Evolutionary conservation across 805 yeast species (phyloP).

Genomic region (Saccharomycopsis malanga): DNA sequence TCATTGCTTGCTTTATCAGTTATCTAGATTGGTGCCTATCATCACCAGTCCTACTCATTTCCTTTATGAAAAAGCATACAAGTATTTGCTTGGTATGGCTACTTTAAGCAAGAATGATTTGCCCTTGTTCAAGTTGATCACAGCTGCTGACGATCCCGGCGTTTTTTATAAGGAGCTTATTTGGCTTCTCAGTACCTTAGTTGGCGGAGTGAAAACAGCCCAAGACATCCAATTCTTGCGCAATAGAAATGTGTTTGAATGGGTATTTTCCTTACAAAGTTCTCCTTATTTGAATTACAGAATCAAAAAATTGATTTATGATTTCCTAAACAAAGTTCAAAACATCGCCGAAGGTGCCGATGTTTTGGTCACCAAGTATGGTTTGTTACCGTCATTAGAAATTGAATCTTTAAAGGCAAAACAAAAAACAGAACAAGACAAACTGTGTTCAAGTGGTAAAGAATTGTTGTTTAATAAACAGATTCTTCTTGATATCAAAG

Average conservation of each 20-base stretch:
- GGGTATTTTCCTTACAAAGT: constrained; percentile 48
- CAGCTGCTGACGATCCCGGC: constrained; percentile 36
- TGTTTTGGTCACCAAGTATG: constrained; percentile 52
- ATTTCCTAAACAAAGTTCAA: constrained; percentile 41
- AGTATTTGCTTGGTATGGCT: constrained; percentile 52
- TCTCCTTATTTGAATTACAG: constrained; percentile 42
- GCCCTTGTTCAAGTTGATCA: constrained; percentile 35
- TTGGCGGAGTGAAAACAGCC: constrained; percentile 38
- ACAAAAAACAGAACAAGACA: neutral
- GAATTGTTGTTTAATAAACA: constrained; percentile 26
- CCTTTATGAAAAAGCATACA: constrained; percentile 62
- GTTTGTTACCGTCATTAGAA: constrained; percentile 29
- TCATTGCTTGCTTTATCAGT: constrained; percentile 46
- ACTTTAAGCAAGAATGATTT: constrained; percentile 34
- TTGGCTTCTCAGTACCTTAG: constrained; percentile 57
- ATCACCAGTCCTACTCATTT: constrained; percentile 64
- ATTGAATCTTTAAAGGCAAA: constrained; percentile 13
- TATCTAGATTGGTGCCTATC: constrained; percentile 51
- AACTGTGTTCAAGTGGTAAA: neutral
- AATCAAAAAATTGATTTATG: constrained; percentile 35
- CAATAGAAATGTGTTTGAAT: constrained; percentile 55
- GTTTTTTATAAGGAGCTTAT: constrained; percentile 49
- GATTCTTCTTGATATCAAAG: constrained; percentile 37
- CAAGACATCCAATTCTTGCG: constrained; percentile 49
- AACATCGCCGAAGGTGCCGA: constrained; percentile 53